phyloP scores from a whole-genome alignment of 225 moss, liverwort and hornwort genomes.

The Neckera pumila region DNA sequence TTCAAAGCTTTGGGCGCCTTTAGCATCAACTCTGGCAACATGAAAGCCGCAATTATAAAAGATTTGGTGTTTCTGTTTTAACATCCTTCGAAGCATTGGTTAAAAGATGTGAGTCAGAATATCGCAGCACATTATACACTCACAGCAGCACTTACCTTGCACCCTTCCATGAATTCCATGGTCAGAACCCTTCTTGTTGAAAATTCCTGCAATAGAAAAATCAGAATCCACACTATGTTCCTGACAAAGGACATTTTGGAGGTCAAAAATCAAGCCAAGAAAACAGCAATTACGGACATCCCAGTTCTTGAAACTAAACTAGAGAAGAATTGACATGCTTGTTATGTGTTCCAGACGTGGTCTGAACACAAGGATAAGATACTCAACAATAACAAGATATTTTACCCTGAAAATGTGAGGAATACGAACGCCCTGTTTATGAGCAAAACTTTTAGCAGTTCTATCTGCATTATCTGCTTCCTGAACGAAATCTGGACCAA shows the following conservation, averaged over 20 bases:
- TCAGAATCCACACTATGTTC: background rate
- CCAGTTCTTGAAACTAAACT: background rate
- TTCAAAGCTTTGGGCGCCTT: background rate
- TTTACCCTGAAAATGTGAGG: slow-evolving; percentile 78
- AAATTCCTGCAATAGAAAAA: slow-evolving; percentile 45
- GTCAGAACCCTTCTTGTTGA: slow-evolving; percentile 79
- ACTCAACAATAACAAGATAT: background rate
- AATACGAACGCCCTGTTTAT: slow-evolving; percentile 50
- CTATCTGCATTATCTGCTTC: slow-evolving; percentile 95
- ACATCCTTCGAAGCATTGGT: background rate
- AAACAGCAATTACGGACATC: background rate
- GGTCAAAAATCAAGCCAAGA: background rate
- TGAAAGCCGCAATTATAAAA: background rate
- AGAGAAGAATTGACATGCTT: background rate
- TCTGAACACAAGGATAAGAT: background rate
- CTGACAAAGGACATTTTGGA: background rate
- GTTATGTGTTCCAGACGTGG: background rate
- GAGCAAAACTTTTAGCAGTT: slow-evolving; percentile 66
- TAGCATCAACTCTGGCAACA: background rate
- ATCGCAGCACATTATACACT: background rate
- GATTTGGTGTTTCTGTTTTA: background rate
- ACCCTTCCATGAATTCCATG: slow-evolving; percentile 94
- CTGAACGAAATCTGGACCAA: slow-evolving; percentile 65
- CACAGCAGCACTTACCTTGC: slow-evolving; percentile 50
- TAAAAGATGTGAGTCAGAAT: background rate